Evolutionary conservation across 768 basidiomycete genomes (phyloP).

Genomic region (Punctularia strigosozonata): DNA sequence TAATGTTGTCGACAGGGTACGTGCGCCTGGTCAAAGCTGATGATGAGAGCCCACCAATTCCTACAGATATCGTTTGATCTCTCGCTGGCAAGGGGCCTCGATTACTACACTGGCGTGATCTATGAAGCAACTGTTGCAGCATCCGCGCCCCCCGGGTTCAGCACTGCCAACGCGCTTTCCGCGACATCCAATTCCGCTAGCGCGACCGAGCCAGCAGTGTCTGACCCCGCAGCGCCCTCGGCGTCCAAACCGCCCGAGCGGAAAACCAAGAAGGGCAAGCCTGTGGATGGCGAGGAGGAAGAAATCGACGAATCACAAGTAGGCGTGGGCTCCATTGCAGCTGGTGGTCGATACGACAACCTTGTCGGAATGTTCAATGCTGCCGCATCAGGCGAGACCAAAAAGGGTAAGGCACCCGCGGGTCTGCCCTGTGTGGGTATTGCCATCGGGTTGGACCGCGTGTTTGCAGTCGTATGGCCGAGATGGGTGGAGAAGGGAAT

Average conservation of each 20-base stretch:
- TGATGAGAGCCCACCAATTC: not conserved
- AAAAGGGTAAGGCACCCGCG: slow-evolving; percentile 35
- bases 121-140: slow-evolving; percentile 93
- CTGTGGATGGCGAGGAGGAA: slow-evolving; percentile 47
- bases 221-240: slow-evolving; percentile 19
- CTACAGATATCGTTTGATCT: slow-evolving; percentile 87
- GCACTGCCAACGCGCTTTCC: slow-evolving; percentile 34
- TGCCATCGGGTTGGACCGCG: slow-evolving; percentile 84
- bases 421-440: slow-evolving; percentile 85
- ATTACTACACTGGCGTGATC: slow-evolving; percentile 98
- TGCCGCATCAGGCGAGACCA: slow-evolving; percentile 65
- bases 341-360: slow-evolving; percentile 92
- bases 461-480: slow-evolving; percentile 86
- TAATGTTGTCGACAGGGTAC: slow-evolving; percentile 64
- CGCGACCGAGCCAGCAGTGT: slow-evolving; percentile 12
- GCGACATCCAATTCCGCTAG: slow-evolving; percentile 14
- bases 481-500: slow-evolving; percentile 72
- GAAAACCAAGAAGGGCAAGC: slow-evolving; percentile 29
- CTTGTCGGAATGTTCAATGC: slow-evolving; percentile 88
- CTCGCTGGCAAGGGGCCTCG: slow-evolving; percentile 92
- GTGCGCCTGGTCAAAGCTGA: slow-evolving; percentile 3
- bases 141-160: slow-evolving; percentile 84
- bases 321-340: slow-evolving; percentile 99
- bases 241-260: slow-evolving; percentile 11
- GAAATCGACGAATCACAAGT: slow-evolving; percentile 89